A percentile compares a stretch with the other conserved stretches of the same genome.
These are phyloP conservation scores for Rhynchospora breviuscula DNA, from an alignment of 176 grass and related monocot species.

Conservation along the genomic window DNA sequence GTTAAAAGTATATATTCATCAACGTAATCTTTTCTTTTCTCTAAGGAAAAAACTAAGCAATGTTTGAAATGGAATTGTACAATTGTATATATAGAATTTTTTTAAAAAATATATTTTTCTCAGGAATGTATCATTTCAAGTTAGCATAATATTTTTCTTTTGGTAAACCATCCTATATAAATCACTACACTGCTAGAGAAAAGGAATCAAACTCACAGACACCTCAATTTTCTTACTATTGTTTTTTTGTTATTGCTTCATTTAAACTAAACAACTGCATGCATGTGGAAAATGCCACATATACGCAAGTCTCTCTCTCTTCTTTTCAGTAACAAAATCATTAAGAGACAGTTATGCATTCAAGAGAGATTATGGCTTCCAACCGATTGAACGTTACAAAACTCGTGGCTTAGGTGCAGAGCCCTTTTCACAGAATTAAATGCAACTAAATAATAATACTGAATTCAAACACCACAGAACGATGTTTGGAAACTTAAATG, in stretches of 20 bases:
- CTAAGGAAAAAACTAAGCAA: background rate
- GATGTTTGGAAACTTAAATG: background rate
- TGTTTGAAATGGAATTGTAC: background rate
- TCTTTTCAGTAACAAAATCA: background rate
- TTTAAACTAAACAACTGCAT: background rate
- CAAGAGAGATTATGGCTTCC: background rate
- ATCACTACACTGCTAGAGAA: background rate
- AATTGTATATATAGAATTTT: background rate
- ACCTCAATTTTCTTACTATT: background rate
- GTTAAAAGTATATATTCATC: background rate
- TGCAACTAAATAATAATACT: background rate
- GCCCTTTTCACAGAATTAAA: conserved; percentile 13
- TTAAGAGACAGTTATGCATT: conserved; percentile 21
- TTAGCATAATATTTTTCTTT: background rate
- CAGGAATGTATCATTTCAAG: background rate
- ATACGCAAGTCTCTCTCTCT: background rate
- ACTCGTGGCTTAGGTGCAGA: background rate
- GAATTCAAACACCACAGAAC: background rate
- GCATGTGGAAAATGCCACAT: conserved; percentile 12
- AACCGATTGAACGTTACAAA: conserved; percentile 4
- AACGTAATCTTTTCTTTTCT: background rate
- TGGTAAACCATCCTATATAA: background rate
- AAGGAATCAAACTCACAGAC: background rate
- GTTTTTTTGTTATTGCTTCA: background rate
- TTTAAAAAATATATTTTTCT: background rate